Conservation (phyloP, 208 protist genomes). For the Leishmania tarentolae region DNA sequence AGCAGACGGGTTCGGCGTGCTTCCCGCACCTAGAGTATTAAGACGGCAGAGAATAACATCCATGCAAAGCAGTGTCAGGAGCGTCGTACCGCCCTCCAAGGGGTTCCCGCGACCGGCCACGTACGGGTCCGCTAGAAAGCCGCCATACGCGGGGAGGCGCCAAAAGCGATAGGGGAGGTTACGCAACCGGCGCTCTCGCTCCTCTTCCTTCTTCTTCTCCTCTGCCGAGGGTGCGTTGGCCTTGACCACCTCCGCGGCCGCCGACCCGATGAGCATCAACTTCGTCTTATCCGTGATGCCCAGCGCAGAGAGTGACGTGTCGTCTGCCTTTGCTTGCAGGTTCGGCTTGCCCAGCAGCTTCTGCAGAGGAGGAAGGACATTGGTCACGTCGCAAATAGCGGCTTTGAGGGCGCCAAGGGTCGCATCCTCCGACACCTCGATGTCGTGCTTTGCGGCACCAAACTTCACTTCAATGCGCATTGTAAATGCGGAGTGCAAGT, state of each 20-base stretch:
- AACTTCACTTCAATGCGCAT: conserved; percentile 67
- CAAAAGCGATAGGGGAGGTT: conserved; percentile 53
- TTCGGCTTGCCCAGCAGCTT: conserved; percentile 63
- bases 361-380: conserved; percentile 49
- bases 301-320: conserved; percentile 26
- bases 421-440: conserved; percentile 47
- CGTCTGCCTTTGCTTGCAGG: conserved; percentile 46
- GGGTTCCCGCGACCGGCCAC: conserved; percentile 45
- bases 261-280: conserved; percentile 66
- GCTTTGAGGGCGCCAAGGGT: conserved; percentile 49
- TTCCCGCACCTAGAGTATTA: conserved; percentile 37
- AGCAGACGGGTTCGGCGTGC: conserved; percentile 4
- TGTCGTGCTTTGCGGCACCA: conserved; percentile 32
- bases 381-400: conserved; percentile 34
- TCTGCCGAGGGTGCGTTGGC: conserved; percentile 31
- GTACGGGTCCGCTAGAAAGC: conserved; percentile 69
- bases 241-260: conserved; percentile 41
- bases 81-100: conserved; percentile 45
- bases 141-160: conserved; percentile 49
- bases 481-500: neutral
- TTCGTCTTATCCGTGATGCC: conserved; percentile 53
- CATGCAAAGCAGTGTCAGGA: conserved; percentile 44
- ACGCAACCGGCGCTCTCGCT: conserved; percentile 35
- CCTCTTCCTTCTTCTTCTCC: conserved; percentile 38
- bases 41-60: conserved; percentile 57